phyloP scores from a whole-genome alignment of 805 yeast genomes.

The Clavispora santaluciae region DNA sequence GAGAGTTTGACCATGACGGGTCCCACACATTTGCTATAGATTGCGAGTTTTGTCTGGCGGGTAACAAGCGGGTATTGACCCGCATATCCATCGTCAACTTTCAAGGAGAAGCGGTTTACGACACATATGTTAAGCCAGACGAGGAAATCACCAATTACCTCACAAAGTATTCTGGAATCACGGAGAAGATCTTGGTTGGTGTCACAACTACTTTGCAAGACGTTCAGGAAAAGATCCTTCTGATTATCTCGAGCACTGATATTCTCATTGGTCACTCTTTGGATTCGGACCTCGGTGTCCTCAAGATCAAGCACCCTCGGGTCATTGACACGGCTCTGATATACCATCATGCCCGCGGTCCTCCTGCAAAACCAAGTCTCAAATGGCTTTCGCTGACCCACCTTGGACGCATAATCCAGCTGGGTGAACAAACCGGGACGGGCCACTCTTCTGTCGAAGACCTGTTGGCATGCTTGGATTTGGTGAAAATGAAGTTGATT shows the following conservation, averaged over 20 bases:
- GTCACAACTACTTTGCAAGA: conserved; percentile 65
- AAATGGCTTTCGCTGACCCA: conserved; percentile 60
- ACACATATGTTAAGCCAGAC: conserved; percentile 73
- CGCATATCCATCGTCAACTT: conserved; percentile 72
- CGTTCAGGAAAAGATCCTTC: conserved; percentile 54
- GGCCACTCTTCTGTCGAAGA: conserved; percentile 86
- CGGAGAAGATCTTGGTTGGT: conserved; percentile 55
- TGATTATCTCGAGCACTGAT: conserved; percentile 51
- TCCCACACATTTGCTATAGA: conserved; percentile 75
- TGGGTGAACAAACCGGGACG: conserved; percentile 48
- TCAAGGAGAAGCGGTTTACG: conserved; percentile 56
- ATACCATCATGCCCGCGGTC: conserved; percentile 78
- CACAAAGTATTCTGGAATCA: conserved; percentile 84
- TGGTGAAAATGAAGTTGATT: conserved; percentile 62
- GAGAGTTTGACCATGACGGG: conserved; percentile 48
- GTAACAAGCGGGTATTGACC: conserved; percentile 61
- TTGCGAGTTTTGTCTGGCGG: conserved; percentile 86
- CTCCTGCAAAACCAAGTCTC: conserved; percentile 74
- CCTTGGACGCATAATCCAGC: conserved; percentile 60
- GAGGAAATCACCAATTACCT: conserved; percentile 73
- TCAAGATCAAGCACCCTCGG: conserved; percentile 65
- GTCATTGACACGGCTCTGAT: conserved; percentile 78
- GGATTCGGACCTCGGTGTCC: conserved; percentile 71
- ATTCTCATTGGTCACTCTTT: conserved; percentile 85
- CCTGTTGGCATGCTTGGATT: conserved; percentile 71